Conservation (phyloP, 2,329 filamentous ascomycete species). For the Eutypa lata region DNA sequence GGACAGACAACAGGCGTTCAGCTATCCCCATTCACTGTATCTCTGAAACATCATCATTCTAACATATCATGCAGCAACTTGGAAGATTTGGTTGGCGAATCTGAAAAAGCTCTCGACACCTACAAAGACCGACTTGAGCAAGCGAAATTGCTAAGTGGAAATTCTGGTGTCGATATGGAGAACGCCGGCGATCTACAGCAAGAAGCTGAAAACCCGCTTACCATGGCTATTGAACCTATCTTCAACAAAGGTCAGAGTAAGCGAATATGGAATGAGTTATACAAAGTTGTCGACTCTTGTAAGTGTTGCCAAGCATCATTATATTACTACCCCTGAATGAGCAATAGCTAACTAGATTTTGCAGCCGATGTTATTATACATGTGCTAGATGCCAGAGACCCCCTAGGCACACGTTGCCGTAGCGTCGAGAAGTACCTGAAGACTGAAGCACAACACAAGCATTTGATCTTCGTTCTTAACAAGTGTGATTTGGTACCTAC, state of each 20-base stretch:
- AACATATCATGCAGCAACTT: conserved; percentile 55
- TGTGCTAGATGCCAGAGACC: conserved; percentile 85
- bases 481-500: conserved; percentile 93
- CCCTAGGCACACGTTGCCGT: conserved; percentile 82
- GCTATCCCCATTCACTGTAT: no score
- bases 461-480: conserved; percentile 84
- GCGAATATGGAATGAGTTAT: conserved; percentile 90
- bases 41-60: not conserved
- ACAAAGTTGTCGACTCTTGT: conserved; percentile 28
- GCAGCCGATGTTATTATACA: conserved; percentile 96
- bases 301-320: conserved; percentile 12
- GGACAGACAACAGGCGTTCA: no score
- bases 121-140: conserved; percentile 82
- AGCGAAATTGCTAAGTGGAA: conserved; percentile 71
- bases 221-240: conserved; percentile 75
- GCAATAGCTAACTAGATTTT: conserved; percentile 62
- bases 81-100: conserved; percentile 75
- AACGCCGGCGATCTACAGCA: conserved; percentile 30
- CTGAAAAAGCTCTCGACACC: conserved; percentile 73
- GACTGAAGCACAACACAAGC: conserved; percentile 94
- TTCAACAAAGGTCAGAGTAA: conserved; percentile 84
- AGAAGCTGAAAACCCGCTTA: conserved; percentile 43
- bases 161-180: conserved; percentile 54
- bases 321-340: not conserved
- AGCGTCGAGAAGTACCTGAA: conserved; percentile 91